These are phyloP conservation scores for Epichloe gansuensis DNA, from an alignment of 2,329 filamentous ascomycete genomes.

Conservation along the genomic window DNA sequence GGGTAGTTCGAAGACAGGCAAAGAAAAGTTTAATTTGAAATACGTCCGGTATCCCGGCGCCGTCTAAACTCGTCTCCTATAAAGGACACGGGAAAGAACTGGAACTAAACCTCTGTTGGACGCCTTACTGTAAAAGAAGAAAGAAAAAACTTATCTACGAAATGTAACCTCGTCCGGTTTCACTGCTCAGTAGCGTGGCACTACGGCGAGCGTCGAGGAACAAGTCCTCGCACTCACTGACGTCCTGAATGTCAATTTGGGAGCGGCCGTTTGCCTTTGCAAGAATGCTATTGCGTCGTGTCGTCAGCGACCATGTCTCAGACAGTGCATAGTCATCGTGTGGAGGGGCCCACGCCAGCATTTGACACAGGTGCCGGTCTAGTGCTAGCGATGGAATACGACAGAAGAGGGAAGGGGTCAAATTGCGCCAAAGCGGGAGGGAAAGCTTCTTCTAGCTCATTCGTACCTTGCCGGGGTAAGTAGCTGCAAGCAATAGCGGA, in stretches of 20 bases:
- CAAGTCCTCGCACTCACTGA: conserved; percentile 70
- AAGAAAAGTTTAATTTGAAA: neutral
- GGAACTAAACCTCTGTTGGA: neutral
- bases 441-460: neutral
- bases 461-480: conserved; percentile 67
- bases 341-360: neutral
- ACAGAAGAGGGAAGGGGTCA: neutral
- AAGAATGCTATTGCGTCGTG: conserved; percentile 52
- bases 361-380: neutral
- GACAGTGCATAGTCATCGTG: conserved; percentile 6
- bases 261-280: conserved; percentile 70
- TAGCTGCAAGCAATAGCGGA: conserved; percentile 88
- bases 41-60: neutral
- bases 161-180: conserved; percentile 53
- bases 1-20: neutral
- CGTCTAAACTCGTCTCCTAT: neutral
- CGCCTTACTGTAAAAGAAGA: neutral
- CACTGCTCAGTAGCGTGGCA: conserved; percentile 53
- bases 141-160: conserved; percentile 24
- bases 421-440: neutral
- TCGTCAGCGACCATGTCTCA: conserved; percentile 22
- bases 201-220: conserved; percentile 76
- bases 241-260: conserved; percentile 66
- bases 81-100: neutral
- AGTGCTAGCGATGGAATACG: neutral